Evolutionary conservation across 345 rosid genomes (phyloP).

Genomic region (Hirschfeldia incana): DNA sequence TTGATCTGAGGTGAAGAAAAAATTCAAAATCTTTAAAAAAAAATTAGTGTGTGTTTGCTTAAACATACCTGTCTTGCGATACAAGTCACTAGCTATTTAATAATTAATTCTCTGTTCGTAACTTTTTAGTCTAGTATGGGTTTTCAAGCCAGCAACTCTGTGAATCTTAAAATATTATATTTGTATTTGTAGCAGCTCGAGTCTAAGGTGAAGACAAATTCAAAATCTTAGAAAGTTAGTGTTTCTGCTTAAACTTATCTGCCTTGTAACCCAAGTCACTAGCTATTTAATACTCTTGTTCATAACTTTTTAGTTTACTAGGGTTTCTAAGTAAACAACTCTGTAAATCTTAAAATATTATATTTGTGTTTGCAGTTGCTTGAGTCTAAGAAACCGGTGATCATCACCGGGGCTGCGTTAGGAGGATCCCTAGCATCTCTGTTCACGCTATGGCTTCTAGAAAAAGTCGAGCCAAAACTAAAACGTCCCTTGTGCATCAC

Average conservation of each 20-base stretch:
- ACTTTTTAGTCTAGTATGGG: background rate
- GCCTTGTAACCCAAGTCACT: background rate
- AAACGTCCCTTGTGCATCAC: conserved; percentile 65
- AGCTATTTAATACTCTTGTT: background rate
- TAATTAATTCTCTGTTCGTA: background rate
- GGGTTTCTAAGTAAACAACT: background rate
- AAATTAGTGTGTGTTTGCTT: background rate
- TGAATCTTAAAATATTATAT: background rate
- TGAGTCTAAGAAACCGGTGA: conserved; percentile 10
- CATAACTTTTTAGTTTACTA: background rate
- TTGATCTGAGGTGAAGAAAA: background rate
- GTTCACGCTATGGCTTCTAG: conserved; percentile 63
- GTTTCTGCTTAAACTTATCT: background rate
- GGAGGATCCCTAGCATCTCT: conserved; percentile 77
- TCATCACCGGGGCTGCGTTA: conserved; percentile 56
- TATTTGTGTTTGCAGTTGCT: background rate
- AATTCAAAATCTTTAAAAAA: background rate
- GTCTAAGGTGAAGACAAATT: background rate
- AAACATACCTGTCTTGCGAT: background rate
- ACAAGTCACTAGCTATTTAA: background rate
- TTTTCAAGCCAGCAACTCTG: background rate
- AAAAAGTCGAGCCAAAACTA: conserved; percentile 18
- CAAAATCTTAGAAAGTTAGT: background rate
- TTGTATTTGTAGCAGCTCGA: background rate
- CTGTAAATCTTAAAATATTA: background rate